Conservation (phyloP, 768 basidiomycete genomes). For the Pholiota conissans region DNA sequence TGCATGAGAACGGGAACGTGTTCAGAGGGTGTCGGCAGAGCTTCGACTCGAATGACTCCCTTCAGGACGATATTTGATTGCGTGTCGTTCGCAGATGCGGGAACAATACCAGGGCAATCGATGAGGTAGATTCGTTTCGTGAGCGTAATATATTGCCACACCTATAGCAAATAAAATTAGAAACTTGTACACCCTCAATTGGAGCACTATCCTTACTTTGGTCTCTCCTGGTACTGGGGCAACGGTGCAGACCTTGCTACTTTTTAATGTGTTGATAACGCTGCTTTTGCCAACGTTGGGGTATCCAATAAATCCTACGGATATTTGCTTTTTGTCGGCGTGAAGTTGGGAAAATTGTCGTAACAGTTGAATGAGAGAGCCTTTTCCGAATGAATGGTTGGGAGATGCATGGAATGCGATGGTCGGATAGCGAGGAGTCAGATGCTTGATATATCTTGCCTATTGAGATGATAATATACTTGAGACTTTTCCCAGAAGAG, state of each 20-base stretch:
- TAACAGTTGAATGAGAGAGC: constrained; percentile 94
- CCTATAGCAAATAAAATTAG: constrained; percentile 38
- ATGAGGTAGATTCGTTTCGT: constrained; percentile 97
- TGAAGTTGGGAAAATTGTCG: constrained; percentile 96
- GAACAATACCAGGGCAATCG: constrained; percentile 98
- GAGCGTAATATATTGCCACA: constrained; percentile 99
- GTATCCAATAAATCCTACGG: constrained; percentile 96
- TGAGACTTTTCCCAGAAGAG: not conserved
- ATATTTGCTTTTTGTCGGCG: constrained; percentile 99
- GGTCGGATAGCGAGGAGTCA: constrained; percentile 93
- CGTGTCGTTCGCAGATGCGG: constrained; percentile 87
- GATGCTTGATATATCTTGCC: constrained; percentile 95
- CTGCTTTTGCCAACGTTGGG: constrained; percentile 98
- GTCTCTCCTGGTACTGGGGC: constrained; percentile 98
- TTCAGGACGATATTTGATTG: constrained; percentile 93
- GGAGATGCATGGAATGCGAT: constrained; percentile 99
- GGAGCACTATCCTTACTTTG: constrained; percentile 47
- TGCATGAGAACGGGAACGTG: constrained; percentile 87
- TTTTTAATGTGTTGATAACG: constrained; percentile 98
- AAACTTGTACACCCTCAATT: not conserved
- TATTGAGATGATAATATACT: constrained; percentile 28
- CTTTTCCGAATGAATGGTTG: constrained; percentile 99
- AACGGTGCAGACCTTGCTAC: constrained; percentile 94
- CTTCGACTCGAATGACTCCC: constrained; percentile 95
- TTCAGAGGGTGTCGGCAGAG: constrained; percentile 87